Evolutionary conservation across 2,329 filamentous ascomycete species (phyloP).

Genomic region (Helotiales sp.): DNA sequence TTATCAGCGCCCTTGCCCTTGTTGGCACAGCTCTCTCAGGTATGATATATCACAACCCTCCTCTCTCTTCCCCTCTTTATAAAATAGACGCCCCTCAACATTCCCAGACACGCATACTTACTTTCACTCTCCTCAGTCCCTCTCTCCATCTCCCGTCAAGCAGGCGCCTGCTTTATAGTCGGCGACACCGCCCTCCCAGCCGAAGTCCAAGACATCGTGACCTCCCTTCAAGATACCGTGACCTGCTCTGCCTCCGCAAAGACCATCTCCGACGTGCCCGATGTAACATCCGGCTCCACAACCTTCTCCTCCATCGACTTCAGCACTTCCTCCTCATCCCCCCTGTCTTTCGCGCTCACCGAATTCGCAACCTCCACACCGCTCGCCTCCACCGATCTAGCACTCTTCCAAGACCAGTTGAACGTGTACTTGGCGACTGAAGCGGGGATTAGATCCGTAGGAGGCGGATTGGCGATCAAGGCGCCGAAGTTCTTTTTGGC

Average conservation of each 20-base stretch:
- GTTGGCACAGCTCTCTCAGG: conserved; percentile 15
- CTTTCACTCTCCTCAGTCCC: conserved; percentile 1
- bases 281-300: conserved; percentile 56
- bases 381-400: conserved; percentile 55
- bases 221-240: conserved; percentile 49
- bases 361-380: conserved; percentile 57
- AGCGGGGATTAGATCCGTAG: conserved; percentile 59
- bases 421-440: conserved; percentile 65
- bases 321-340: conserved; percentile 51
- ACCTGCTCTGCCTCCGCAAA: conserved; percentile 55
- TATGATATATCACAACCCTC: neutral
- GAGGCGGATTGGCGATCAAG: conserved; percentile 60
- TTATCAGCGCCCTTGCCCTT: conserved; percentile 5
- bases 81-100: neutral
- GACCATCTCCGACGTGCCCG: conserved; percentile 59
- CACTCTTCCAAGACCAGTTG: conserved; percentile 57
- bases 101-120: neutral
- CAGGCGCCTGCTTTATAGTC: conserved; percentile 57
- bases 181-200: conserved; percentile 55
- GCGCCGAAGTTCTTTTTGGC: conserved; percentile 67
- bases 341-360: conserved; percentile 59
- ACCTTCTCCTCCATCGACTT: conserved; percentile 63
- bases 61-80: neutral
- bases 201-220: conserved; percentile 53
- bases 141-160: conserved; percentile 13